Conservation (phyloP, 768 basidiomycete species). For the Mycena chlorophos region DNA sequence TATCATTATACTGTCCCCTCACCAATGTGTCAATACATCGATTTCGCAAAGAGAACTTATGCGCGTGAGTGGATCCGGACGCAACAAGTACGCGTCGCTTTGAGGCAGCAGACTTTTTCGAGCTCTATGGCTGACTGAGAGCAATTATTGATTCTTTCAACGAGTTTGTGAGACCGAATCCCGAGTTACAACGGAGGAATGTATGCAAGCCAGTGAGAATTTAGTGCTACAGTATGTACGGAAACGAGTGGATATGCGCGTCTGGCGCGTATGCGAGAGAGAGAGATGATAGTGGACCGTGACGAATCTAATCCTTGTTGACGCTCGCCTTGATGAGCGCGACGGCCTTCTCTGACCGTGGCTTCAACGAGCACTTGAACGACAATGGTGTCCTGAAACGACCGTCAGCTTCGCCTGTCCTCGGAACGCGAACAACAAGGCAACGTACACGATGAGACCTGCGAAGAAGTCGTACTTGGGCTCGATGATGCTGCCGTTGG, state of each 20-base stretch:
- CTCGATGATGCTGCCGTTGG: conserved; percentile 14
- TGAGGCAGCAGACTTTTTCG: neutral
- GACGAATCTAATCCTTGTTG: neutral
- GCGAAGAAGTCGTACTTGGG: conserved; percentile 4
- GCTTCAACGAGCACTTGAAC: neutral
- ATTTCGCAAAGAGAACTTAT: neutral
- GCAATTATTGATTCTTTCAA: too few relatives aligned
- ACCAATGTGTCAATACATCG: neutral
- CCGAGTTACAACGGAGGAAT: too few relatives aligned
- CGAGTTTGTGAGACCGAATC: too few relatives aligned
- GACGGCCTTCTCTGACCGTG: neutral
- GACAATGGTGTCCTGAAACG: neutral
- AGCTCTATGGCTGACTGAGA: too few relatives aligned
- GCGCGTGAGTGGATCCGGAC: neutral
- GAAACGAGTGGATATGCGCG: too few relatives aligned
- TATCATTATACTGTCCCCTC: neutral
- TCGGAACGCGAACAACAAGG: neutral
- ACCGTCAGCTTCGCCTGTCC: neutral
- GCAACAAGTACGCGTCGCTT: neutral
- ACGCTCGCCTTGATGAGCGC: neutral
- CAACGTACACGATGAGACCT: neutral
- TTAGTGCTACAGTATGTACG: too few relatives aligned
- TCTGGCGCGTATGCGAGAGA: neutral
- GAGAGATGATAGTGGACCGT: neutral
- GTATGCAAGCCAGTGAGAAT: too few relatives aligned